Base-by-base conservation (phyloP, 202 grass and related monocot species). In the Saccharum hybrid region DNA sequence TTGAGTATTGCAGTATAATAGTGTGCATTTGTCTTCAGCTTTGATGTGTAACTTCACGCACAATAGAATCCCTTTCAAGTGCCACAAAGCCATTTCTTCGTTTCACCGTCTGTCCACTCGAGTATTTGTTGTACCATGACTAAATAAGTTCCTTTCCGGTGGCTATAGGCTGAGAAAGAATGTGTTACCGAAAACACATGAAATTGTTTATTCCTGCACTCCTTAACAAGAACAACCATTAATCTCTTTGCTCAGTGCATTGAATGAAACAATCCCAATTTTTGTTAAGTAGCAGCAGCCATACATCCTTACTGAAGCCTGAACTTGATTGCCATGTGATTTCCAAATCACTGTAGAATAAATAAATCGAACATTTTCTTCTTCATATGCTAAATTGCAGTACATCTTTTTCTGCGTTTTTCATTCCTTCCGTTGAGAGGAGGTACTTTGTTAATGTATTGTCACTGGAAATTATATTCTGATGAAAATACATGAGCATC, bases 171-270 rank as follows among this genome's bases (percentile, higher is more conserved):
- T 46, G 11, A 11, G 43, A 46, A 46, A 48, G 45, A 48, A 39
- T 15, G 14, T 63, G 56, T 60, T 57, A 8, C 7, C 57, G 7
- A 82, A 65, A 78, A 46, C 45, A 68, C 10, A 30, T 78, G 74
- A 62, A 63, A 0, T 48, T 48, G 15, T 66, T 73, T 49, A 30
- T 78, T 73, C 38, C n/a, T 22, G 0, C 65, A 63, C 38, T 63
- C 38, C 7, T 82, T 72, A 75, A 16, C 61, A 42, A 36, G 31
- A 41, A 41, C 40, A 41, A 41, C 7, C 40, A 41, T 10, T 41
- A 41, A 41, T 41, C 8, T 41, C 40, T 41, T 41, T 41, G 13
- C 28, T 65, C 13, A 76, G 0, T 77, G 77, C 0, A 5, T 12
- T 49, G 28, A 15, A 15, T 54, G 3, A 76, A 85, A 74, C 42